Percentiles rank a stretch among this genome's conserved stretches.
phyloP scores from a whole-genome alignment of 2,329 filamentous ascomycete genomes.

The Xylariaceae sp. region DNA sequence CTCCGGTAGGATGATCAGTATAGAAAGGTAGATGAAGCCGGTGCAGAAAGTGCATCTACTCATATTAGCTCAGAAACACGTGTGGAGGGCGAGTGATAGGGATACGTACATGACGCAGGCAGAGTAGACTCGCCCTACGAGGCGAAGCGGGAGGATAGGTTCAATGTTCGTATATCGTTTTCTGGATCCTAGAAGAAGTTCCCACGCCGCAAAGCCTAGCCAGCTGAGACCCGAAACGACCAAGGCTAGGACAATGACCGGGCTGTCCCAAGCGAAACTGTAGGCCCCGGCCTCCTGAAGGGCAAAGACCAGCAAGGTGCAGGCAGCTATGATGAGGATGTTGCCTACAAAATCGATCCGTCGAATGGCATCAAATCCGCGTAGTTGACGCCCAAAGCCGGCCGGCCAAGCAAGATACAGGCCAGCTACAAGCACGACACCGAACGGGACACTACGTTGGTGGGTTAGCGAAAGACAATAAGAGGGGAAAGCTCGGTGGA shows the following conservation, averaged over 20 bases:
- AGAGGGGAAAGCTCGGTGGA: background rate
- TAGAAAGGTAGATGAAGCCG: constrained; percentile 63
- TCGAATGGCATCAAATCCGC: constrained; percentile 51
- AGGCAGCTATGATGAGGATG: constrained; percentile 57
- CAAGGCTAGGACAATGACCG: constrained; percentile 57
- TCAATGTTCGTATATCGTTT: constrained; percentile 49
- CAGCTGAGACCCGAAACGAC: constrained; percentile 56
- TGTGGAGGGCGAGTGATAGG: background rate
- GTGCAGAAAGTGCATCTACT: constrained; percentile 61
- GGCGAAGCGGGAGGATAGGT: constrained; percentile 61
- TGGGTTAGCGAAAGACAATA: constrained; percentile 8
- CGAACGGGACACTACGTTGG: constrained; percentile 55
- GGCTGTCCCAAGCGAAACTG: constrained; percentile 58
- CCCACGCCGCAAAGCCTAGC: constrained; percentile 58
- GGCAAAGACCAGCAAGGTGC: constrained; percentile 61
- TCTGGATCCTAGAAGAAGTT: constrained; percentile 51
- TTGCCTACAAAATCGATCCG: constrained; percentile 62
- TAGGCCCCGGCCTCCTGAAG: constrained; percentile 64
- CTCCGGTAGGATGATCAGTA: constrained; percentile 66
- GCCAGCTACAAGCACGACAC: constrained; percentile 52
- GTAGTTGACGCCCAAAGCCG: constrained; percentile 44
- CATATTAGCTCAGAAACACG: constrained; percentile 2
- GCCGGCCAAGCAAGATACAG: constrained; percentile 56
- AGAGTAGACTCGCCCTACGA: constrained; percentile 57
- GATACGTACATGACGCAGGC: constrained; percentile 56